Base-by-base conservation (phyloP, 768 basidiomycete species). In the Rhizopogon roseolus region DNA sequence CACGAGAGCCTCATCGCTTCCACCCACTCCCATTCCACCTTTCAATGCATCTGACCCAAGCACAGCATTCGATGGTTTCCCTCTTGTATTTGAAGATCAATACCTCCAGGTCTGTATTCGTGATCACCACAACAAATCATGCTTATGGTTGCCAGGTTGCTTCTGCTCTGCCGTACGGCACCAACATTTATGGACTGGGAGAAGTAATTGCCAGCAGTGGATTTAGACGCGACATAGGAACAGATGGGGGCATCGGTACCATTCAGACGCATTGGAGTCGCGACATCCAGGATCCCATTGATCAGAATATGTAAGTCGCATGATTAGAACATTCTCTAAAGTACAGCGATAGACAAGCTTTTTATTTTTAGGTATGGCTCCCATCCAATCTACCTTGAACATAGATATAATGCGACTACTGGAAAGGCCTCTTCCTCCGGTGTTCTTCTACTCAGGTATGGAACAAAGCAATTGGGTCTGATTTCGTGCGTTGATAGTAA, bases 141-240 rank as follows among this genome's bases (percentile, higher is more conserved):
- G 29, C 28, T 45, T 45, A 45, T 7, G 11, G 17, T 45, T 11
- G 17, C 28, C 28, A 84, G 82, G 58, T 92, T 17, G 71, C 86
- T 1, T 87, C 86, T 5, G 77, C 84, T 0, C 71, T 92, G 2
- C 86, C 89, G 0, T 63, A 76, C 5, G 73, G 77, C 38, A 77
- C 88, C 3, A 90, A 91, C 58, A 78, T 92, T 45, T 91, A 90
- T 58, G 89, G 90, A 4, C 67, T 92, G 37, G 88, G 90, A 2
- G 88, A 93, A 64, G 81, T 82, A 1, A 70, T 88, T 10, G 77
- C 85, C 1, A 81, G 81, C 61, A 85, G 84, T 54, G 86, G 86
- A 5, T 84, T 87, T 65, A 72, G 86, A 41, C 75, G 86, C 29
- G 78, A 83, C 54, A 73, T 86, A 29, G 79, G 78, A 25, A 71